Evolutionary conservation across 225 moss, liverwort and hornwort genomes (phyloP).

Genomic region (Neckera pumila): DNA sequence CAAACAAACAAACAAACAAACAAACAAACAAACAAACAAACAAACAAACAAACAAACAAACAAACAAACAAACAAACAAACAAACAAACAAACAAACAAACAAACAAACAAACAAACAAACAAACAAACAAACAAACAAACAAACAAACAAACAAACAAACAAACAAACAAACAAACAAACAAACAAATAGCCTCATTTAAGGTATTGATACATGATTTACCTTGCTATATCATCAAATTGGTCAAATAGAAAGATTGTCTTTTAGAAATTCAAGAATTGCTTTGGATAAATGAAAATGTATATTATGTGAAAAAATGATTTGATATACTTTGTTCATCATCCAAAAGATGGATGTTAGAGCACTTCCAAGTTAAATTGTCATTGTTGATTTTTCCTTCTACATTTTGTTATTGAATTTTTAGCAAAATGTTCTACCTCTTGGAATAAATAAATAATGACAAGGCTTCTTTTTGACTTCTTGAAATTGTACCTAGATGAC

Average conservation of each 20-base stretch:
- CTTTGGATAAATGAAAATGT: not conserved
- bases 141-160: too few species aligned
- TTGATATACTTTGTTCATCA: not conserved
- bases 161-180: too few species aligned
- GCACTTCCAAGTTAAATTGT: not conserved
- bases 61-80: too few species aligned
- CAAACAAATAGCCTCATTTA: too few species aligned
- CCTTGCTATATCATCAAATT: not conserved
- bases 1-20: too few species aligned
- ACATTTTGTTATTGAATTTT: not conserved
- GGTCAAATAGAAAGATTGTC: not conserved
- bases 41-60: too few species aligned
- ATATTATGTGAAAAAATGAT: not conserved
- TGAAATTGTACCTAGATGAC: accelerated
- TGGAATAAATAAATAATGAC: not conserved
- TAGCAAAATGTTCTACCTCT: not conserved
- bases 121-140: too few species aligned
- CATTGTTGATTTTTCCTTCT: not conserved
- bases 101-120: too few species aligned
- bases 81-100: too few species aligned
- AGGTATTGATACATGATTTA: not conserved
- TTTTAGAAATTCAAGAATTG: not conserved
- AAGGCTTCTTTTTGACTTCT: not conserved
- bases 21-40: too few species aligned
- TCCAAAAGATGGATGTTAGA: accelerated